Evolutionary conservation across 2,329 filamentous ascomycete genomes (phyloP).

Genomic region (Microsporum canis): DNA sequence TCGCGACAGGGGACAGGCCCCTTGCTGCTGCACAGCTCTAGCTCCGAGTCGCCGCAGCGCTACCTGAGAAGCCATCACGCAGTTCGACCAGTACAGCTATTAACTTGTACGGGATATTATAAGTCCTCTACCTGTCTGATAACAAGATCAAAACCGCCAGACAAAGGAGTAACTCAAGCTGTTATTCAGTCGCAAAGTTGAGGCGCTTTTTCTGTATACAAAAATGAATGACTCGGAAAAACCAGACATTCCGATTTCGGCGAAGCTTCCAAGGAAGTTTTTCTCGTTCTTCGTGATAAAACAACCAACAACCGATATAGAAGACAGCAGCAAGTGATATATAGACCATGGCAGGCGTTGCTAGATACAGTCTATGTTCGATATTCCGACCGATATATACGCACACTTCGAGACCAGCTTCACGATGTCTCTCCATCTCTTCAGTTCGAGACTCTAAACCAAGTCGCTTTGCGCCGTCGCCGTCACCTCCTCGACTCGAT

Average conservation of each 20-base stretch:
- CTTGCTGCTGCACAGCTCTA: slow-evolving; percentile 19
- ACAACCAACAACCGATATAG: not conserved
- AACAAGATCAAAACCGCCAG: not conserved
- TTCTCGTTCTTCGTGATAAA: not conserved
- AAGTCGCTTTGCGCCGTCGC: slow-evolving; percentile 29
- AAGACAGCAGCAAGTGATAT: not conserved
- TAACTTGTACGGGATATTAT: not conserved
- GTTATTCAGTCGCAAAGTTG: not conserved
- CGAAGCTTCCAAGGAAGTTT: not conserved
- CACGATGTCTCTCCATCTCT: slow-evolving; percentile 7
- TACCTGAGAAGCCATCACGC: slow-evolving; percentile 9
- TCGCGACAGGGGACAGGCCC: slow-evolving; percentile 13
- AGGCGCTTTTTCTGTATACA: not conserved
- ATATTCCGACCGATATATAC: not conserved
- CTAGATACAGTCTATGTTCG: not conserved
- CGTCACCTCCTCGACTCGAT: slow-evolving; percentile 74
- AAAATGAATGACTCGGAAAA: slow-evolving; percentile 1
- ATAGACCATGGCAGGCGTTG: not conserved
- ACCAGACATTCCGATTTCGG: not conserved
- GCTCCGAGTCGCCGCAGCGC: slow-evolving; percentile 13
- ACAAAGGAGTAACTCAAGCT: not conserved
- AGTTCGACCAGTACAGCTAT: not conserved
- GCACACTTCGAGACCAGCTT: not conserved
- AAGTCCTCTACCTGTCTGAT: too few species aligned
- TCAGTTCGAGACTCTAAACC: slow-evolving; percentile 16